These are phyloP conservation scores for Exophiala oligosperma DNA, from an alignment of 2,329 filamentous ascomycete genomes.

Conservation along the genomic window DNA sequence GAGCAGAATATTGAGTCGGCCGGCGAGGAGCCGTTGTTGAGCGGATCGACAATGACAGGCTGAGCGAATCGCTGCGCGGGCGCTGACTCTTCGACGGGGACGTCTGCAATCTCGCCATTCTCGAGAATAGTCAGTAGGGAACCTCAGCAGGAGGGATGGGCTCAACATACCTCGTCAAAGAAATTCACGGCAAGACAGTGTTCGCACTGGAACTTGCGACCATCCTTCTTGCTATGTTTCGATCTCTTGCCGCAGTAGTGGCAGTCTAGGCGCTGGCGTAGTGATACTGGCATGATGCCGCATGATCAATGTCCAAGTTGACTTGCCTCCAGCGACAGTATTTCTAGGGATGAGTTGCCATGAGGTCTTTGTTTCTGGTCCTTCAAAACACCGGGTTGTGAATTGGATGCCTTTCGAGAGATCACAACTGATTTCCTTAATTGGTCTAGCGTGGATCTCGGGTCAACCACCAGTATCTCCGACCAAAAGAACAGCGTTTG, in stretches of 20 bases:
- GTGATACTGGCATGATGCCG: constrained; percentile 42
- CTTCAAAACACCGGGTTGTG: no score
- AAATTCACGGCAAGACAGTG: constrained; percentile 86
- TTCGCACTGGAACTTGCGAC: constrained; percentile 70
- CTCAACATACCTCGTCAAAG: constrained; percentile 71
- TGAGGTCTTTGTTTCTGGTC: no score
- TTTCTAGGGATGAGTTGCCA: no score
- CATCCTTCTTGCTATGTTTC: constrained; percentile 46
- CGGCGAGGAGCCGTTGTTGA: constrained; percentile 22
- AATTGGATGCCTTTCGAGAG: not conserved
- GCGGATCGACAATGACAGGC: constrained; percentile 36
- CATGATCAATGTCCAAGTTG: not conserved
- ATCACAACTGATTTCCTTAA: constrained; percentile 5
- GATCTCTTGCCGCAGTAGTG: constrained; percentile 73
- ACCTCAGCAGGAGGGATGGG: constrained; percentile 11
- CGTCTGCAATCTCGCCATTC: constrained; percentile 88
- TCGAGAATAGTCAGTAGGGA: constrained; percentile 40
- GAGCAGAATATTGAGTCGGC: constrained; percentile 62
- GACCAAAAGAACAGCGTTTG: not conserved
- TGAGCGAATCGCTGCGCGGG: constrained; percentile 49
- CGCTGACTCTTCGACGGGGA: constrained; percentile 61
- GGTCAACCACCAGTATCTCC: not conserved
- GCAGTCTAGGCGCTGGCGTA: constrained; percentile 60
- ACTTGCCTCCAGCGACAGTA: no score
- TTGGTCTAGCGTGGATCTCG: constrained; percentile 2